Base-by-base conservation (phyloP, 2,329 filamentous ascomycete genomes). In the Pseudocercospora pini-densiflorae region DNA sequence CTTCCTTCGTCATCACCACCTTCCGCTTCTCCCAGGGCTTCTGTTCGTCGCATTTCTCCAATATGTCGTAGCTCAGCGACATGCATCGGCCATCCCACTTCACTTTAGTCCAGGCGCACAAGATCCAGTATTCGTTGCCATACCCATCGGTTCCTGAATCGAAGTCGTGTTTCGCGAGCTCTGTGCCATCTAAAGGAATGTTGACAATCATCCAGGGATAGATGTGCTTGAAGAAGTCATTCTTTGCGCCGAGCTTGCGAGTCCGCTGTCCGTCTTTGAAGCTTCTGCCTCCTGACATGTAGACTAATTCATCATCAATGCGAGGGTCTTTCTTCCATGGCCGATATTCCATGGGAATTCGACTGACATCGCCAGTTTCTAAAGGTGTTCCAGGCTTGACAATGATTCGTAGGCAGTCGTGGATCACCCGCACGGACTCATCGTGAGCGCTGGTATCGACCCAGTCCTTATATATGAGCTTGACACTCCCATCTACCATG, bases 371-470 rank as follows among this genome's bases (percentile, higher is more conserved):
- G 43, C 43, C 43, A n/a, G 43, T 21, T 16, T 21, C 19, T 21
- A 45, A 5, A 21, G 43, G 43, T 12, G 19, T 21, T 16, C 19
- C 19, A 21, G 19, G 14, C 1, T 40, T 4, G 6, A 66, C 49
- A 24, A 70, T 64, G 19, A 51, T 62, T 6, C 27, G 3, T 12
- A 70, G 23, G 21, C 68, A 66, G 29, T 68, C 55, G 4, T 70
- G 63, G 2, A 70, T 66, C 1, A 70, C 61, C 1, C 47, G 19
- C 0, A 63, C 54, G 1, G 54, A 24, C 1, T 27, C 5, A n/a
- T 64, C 59, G 33, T 59, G 64, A 1, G 61, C 54, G 9, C 55
- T 60, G 0, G 1, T 2, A 31, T 29, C 1, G 1, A 70, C 63
- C 61, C 63, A 70, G 1, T 31, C 21, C 61, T 61, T 66, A 9